These are phyloP conservation scores for Glycyrrhiza uralensis DNA, from an alignment of 306 rosid species.

Conservation along the genomic window DNA sequence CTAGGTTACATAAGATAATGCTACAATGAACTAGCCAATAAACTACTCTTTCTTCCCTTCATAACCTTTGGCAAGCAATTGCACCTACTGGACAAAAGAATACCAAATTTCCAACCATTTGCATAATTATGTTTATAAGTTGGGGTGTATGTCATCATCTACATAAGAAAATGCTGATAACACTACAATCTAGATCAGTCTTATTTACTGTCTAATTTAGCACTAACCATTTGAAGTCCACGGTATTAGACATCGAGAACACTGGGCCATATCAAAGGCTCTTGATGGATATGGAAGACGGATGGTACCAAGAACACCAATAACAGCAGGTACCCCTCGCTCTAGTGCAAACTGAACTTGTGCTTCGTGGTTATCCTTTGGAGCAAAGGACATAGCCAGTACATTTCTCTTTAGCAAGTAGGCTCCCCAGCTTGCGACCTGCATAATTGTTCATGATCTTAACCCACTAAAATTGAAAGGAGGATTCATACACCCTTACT, in stretches of 20 bases:
- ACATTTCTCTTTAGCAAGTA: conserved; percentile 87
- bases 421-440: conserved; percentile 99
- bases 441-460: conserved; percentile 31
- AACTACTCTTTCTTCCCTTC: neutral
- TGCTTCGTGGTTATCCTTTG: conserved; percentile 97
- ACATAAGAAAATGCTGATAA: conserved; percentile 16
- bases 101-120: neutral
- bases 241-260: conserved; percentile 94
- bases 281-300: conserved; percentile 89
- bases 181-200: conserved; percentile 7
- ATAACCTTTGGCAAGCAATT: neutral
- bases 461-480: too few species aligned
- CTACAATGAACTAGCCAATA: neutral
- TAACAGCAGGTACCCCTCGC: conserved; percentile 92
- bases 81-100: neutral
- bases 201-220: conserved; percentile 6
- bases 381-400: conserved; percentile 93
- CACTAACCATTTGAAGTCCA: conserved; percentile 86
- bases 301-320: conserved; percentile 90
- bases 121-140: neutral
- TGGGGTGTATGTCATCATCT: neutral
- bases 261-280: conserved; percentile 97
- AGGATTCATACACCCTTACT: too few species aligned
- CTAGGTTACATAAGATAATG: neutral
- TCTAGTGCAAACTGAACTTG: conserved; percentile 97